These are phyloP conservation scores for Cenchrus purpureus DNA, from an alignment of 176 grass and related monocot species.

Conservation along the genomic window DNA sequence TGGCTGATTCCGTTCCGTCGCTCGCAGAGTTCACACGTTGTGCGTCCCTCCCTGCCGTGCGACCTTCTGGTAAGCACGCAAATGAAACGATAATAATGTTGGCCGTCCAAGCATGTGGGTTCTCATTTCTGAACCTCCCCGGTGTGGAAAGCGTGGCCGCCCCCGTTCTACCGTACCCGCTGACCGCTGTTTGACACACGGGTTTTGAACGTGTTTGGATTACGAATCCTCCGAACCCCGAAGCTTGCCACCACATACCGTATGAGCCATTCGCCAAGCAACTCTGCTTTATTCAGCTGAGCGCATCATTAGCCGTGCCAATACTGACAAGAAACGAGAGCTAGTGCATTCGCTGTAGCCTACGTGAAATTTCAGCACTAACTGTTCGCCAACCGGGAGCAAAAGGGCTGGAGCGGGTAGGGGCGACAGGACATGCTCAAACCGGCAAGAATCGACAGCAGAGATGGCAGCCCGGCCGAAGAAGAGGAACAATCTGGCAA, in stretches of 20 bases:
- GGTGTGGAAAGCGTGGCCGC: not conserved
- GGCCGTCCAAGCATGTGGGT: not conserved
- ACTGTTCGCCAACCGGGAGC: not conserved
- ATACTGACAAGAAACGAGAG: not conserved
- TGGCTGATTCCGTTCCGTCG: not conserved
- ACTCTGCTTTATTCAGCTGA: not conserved
- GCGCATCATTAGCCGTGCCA: not conserved
- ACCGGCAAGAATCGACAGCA: not conserved
- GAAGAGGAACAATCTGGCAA: not conserved
- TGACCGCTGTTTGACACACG: not conserved
- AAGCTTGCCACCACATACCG: no score
- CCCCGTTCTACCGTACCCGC: no score
- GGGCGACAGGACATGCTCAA: not conserved
- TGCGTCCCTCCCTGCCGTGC: not conserved
- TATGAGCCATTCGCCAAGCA: not conserved
- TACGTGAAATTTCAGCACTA: not conserved
- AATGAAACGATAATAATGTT: no score
- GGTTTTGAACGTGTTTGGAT: not conserved
- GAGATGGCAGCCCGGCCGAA: not conserved
- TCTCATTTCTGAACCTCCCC: not conserved
- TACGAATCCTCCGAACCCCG: not conserved
- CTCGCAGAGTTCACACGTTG: slow-evolving; percentile 17
- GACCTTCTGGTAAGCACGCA: not conserved
- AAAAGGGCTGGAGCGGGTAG: not conserved
- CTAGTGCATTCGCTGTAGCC: not conserved